These are phyloP conservation scores for Wallemia hederae DNA, from an alignment of 1,284 basidiomycete genomes.

Conservation along the genomic window DNA sequence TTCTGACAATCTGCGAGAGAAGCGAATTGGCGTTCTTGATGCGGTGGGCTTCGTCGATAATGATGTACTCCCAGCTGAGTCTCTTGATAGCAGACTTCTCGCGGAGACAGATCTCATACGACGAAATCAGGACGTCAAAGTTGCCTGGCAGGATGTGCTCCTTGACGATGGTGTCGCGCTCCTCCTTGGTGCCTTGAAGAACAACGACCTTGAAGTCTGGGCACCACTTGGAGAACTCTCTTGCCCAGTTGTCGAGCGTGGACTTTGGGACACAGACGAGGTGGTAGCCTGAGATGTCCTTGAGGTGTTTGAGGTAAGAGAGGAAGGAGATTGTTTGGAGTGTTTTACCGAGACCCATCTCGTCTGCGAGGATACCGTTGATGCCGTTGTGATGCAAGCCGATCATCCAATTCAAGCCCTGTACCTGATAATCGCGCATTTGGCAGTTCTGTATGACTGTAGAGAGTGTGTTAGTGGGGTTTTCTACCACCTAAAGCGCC, in stretches of 20 bases:
- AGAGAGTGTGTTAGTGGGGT: constrained; percentile 4
- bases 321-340: constrained; percentile 95
- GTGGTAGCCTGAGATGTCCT: constrained; percentile 48
- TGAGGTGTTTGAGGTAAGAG: constrained; percentile 69
- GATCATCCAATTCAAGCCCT: constrained; percentile 93
- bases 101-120: constrained; percentile 90
- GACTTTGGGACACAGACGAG: constrained; percentile 92
- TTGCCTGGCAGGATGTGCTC: constrained; percentile 52
- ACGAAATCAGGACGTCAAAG: constrained; percentile 85
- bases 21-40: constrained; percentile 99
- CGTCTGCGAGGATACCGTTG: constrained; percentile 76
- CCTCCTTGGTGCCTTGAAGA: constrained; percentile 66
- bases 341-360: constrained; percentile 96
- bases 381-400: constrained; percentile 72
- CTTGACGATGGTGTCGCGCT: constrained; percentile 37
- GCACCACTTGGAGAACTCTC: constrained; percentile 80
- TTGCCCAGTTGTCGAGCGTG: constrained; percentile 83
- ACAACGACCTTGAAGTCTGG: constrained; percentile 59
- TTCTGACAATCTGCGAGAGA: constrained; percentile 75
- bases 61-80: constrained; percentile 91
- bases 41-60: constrained; percentile 95
- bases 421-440: constrained; percentile 84
- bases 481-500: not conserved
- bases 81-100: constrained; percentile 77
- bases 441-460: constrained; percentile 52